A percentile compares a stretch with the other conserved stretches of the same genome.
phyloP scores from a whole-genome alignment of 2,329 filamentous ascomycete genomes.

The Aspergillus sp. region DNA sequence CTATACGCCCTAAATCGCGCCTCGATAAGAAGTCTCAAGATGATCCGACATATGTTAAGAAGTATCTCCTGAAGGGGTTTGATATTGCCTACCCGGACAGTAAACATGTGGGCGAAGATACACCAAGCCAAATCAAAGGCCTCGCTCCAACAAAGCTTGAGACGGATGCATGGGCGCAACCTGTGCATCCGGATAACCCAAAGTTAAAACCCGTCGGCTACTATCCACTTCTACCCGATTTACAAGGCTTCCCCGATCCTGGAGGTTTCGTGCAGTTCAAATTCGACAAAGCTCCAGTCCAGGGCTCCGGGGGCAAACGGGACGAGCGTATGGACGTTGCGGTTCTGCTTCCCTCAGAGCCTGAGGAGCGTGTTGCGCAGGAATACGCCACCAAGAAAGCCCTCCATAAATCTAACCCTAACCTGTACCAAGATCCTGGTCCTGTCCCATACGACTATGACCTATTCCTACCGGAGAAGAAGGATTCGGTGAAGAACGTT shows the following conservation, averaged over 20 bases:
- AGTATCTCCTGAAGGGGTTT: slow-evolving; percentile 63
- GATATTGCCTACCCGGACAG: slow-evolving; percentile 64
- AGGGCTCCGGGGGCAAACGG: slow-evolving; percentile 48
- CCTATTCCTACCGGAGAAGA: slow-evolving; percentile 56
- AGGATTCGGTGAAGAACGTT: slow-evolving; percentile 49
- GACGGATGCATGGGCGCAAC: slow-evolving; percentile 58
- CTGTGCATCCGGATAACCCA: slow-evolving; percentile 59
- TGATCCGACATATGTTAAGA: slow-evolving; percentile 61
- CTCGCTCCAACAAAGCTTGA: slow-evolving; percentile 56
- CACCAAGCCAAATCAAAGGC: slow-evolving; percentile 52
- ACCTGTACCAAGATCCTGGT: slow-evolving; percentile 51
- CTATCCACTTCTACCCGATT: slow-evolving; percentile 62
- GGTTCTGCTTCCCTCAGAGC: slow-evolving; percentile 53
- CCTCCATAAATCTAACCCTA: slow-evolving; percentile 51
- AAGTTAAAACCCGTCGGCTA: slow-evolving; percentile 58
- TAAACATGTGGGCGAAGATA: slow-evolving; percentile 59
- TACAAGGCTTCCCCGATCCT: slow-evolving; percentile 59
- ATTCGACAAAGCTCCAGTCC: slow-evolving; percentile 60
- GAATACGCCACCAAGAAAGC: slow-evolving; percentile 50
- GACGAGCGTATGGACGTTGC: slow-evolving; percentile 61
- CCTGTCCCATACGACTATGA: slow-evolving; percentile 59
- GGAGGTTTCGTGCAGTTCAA: slow-evolving; percentile 62
- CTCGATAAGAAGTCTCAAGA: slow-evolving; percentile 47
- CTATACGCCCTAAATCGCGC: slow-evolving; percentile 27
- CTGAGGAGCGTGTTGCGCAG: slow-evolving; percentile 49